Evolutionary conservation across 805 yeast species (phyloP).

Genomic region (Clavispora fructus): DNA sequence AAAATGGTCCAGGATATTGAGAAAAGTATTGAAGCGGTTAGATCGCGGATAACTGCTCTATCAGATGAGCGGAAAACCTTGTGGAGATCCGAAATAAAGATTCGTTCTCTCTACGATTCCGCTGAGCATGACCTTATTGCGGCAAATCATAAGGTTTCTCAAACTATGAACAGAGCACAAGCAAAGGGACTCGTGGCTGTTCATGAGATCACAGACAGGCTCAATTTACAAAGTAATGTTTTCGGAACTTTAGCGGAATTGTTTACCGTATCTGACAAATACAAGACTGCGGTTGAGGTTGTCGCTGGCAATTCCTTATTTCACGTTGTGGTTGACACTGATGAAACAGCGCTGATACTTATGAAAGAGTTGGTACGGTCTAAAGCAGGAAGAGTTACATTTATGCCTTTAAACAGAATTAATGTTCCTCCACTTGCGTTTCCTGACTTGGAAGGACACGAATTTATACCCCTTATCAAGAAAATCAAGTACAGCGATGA

Average conservation of each 20-base stretch:
- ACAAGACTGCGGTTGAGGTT: slow-evolving; percentile 81
- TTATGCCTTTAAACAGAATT: slow-evolving; percentile 81
- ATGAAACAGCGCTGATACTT: slow-evolving; percentile 71
- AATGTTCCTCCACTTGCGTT: slow-evolving; percentile 37
- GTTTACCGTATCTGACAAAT: slow-evolving; percentile 74
- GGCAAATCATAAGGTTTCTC: slow-evolving; percentile 58
- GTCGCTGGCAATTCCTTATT: slow-evolving; percentile 84
- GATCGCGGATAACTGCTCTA: slow-evolving; percentile 36
- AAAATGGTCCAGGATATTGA: slow-evolving; percentile 11
- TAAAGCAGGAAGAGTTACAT: slow-evolving; percentile 80
- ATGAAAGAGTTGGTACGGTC: slow-evolving; percentile 71
- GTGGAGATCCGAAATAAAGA: slow-evolving; percentile 76
- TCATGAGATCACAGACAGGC: slow-evolving; percentile 50
- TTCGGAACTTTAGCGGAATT: slow-evolving; percentile 85
- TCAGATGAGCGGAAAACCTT: slow-evolving; percentile 64
- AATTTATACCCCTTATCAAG: slow-evolving; percentile 71
- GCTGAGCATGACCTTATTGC: slow-evolving; percentile 48
- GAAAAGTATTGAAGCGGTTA: slow-evolving; percentile 37
- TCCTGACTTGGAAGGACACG: slow-evolving; percentile 54
- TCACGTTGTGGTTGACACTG: slow-evolving; percentile 85
- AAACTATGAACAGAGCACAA: slow-evolving; percentile 70
- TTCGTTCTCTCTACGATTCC: slow-evolving; percentile 51
- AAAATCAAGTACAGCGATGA: slow-evolving; percentile 59
- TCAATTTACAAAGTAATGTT: slow-evolving; percentile 54
- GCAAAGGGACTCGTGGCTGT: slow-evolving; percentile 69